These are phyloP conservation scores for Alternaria solani DNA, from an alignment of 2,329 filamentous ascomycete genomes.

Conservation along the genomic window DNA sequence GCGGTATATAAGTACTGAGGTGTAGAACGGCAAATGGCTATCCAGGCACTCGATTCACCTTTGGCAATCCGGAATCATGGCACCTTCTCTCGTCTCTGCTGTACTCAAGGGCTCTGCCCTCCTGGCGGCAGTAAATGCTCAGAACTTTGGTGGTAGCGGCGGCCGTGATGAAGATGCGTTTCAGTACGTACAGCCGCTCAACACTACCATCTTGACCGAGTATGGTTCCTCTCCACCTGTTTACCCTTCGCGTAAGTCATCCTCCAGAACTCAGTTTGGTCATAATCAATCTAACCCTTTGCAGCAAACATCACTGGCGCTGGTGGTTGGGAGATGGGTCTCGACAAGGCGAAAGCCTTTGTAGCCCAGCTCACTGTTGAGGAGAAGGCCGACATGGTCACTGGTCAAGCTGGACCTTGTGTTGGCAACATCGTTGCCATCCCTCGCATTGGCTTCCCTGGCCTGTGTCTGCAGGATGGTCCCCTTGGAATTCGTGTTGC, in stretches of 20 bases:
- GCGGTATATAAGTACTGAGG: conserved; percentile 30
- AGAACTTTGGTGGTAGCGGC: conserved; percentile 30
- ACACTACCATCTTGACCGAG: conserved; percentile 41
- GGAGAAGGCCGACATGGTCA: conserved; percentile 48
- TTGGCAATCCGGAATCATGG: conserved; percentile 31
- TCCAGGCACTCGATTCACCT: conserved; percentile 14
- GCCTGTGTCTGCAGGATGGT: conserved; percentile 54
- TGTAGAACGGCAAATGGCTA: background rate
- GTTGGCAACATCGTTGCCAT: conserved; percentile 59
- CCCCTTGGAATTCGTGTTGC: conserved; percentile 48
- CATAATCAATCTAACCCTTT: conserved; percentile 48
- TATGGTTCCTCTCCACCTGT: conserved; percentile 41
- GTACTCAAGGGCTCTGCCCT: conserved; percentile 35
- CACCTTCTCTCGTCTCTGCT: conserved; percentile 32
- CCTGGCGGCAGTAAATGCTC: conserved; percentile 34
- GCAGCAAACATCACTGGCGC: conserved; percentile 40
- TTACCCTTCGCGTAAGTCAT: conserved; percentile 39
- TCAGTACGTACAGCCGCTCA: conserved; percentile 39
- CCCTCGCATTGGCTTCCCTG: conserved; percentile 49
- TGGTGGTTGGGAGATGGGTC: conserved; percentile 44
- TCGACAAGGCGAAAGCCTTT: conserved; percentile 45
- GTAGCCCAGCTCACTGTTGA: conserved; percentile 41
- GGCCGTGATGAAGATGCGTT: conserved; percentile 34
- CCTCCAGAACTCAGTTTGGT: background rate
- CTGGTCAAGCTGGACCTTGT: conserved; percentile 60